phyloP scores from a whole-genome alignment of 768 basidiomycete species.

The Ramaria rubella region DNA sequence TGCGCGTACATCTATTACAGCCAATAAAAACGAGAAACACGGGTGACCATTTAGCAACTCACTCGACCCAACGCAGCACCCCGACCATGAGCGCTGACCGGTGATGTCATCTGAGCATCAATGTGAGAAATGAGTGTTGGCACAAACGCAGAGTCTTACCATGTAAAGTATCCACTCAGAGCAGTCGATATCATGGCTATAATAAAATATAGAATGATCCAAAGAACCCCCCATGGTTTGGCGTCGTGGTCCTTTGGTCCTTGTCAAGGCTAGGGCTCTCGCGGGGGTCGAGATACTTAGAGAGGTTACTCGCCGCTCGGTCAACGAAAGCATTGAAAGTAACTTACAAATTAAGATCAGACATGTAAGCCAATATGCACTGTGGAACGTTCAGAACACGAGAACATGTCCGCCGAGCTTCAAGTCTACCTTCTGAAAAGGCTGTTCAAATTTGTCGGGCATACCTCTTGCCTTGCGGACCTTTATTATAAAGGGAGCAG shows the following conservation, averaged over 20 bases:
- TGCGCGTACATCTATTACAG: conserved; percentile 71
- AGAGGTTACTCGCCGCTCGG: conserved; percentile 7
- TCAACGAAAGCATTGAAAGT: neutral
- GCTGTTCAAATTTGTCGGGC: conserved; percentile 51
- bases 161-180: conserved; percentile 78
- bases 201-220: conserved; percentile 61
- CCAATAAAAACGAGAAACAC: no score
- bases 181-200: conserved; percentile 66
- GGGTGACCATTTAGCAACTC: no score
- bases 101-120: conserved; percentile 51
- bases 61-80: conserved; percentile 68
- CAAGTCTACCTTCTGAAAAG: conserved; percentile 64
- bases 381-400: conserved; percentile 19
- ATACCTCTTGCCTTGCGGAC: conserved; percentile 50
- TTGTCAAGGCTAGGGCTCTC: conserved; percentile 48
- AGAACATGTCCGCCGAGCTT: neutral
- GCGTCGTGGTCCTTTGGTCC: conserved; percentile 36
- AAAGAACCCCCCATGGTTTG: conserved; percentile 48
- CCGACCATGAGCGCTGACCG: conserved; percentile 57
- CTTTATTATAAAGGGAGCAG: neutral
- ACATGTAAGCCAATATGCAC: conserved; percentile 77
- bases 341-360: conserved; percentile 71
- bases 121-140: neutral
- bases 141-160: conserved; percentile 34
- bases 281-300: conserved; percentile 51